Base-by-base conservation (phyloP, 1,139 yeast species). In the Nakaseomyces nivariensis region DNA sequence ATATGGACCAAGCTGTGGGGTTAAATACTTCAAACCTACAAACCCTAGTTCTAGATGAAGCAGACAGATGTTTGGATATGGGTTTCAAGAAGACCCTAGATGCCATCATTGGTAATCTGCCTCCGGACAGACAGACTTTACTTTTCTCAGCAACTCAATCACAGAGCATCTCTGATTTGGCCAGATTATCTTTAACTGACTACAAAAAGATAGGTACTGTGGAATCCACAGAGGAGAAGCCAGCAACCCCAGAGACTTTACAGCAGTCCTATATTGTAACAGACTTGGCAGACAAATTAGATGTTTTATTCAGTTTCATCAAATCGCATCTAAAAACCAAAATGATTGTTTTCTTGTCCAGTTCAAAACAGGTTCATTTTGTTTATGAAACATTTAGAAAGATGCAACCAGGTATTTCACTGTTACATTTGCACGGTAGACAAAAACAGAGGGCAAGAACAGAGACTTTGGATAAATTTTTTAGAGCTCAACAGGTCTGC, bases 21-120 rank as follows among this genome's bases (percentile, higher is more conserved):
- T 76, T 94, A 67, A 95, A 87, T 58, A 72, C 87, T 6, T 73
- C 83, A 25, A 89, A 88, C 62, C 69, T 92, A 52, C 95, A 90
- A 66, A 77, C 85, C 58, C 71, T 92, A 47, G 94, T 92, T 0
- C 70, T 92, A 50, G 99, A 92, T 67, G 99, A 92, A 68, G 98
- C 98, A 0, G 99, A 92, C 65, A 75, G 98, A 58, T 88, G 95
- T 62, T 72, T 92, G 57, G 99, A 92, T 68, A 88, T 92, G 96
- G 98, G 98, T 6, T 92, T 92, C 74, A 85, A 83, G 64, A 82
- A 82, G 61, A 88, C 95, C 45, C 70, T 92, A 51, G 97, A 94
- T 67, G 85, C 84, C 47, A 92, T 92, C 50, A 72, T 92, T 29
- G 79, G 82, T 45, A 94, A 87, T 64, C 71, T 92, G 52, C 96